Conservation (phyloP, 352 stramenopile species). For the Phytopythium chamaehyphon region DNA sequence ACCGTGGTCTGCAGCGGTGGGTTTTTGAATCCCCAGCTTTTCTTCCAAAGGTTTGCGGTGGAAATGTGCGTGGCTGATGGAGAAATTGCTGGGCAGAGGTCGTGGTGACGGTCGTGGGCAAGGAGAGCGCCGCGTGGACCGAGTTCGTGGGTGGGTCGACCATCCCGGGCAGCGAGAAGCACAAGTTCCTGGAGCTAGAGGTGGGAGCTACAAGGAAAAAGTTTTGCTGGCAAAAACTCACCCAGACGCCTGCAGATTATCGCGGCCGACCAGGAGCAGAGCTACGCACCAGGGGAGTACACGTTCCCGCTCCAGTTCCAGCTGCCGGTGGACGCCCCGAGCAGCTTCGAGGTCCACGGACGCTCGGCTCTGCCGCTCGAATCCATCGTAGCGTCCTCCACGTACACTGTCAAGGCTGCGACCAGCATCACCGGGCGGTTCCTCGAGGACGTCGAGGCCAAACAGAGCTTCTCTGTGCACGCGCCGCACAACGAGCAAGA, state of each 20-base stretch:
- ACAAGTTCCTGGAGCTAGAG: conserved; percentile 5
- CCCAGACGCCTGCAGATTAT: too few species aligned
- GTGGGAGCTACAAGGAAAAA: too few species aligned
- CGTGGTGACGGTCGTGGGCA: conserved; percentile 20
- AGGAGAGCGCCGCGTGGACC: conserved; percentile 29
- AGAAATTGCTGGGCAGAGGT: conserved; percentile 8
- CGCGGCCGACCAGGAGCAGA: conserved; percentile 25
- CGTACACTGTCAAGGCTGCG: conserved; percentile 16
- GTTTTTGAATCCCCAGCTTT: too few species aligned
- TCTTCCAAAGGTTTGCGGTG: too few species aligned
- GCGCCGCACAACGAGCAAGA: background rate
- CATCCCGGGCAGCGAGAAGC: conserved; percentile 3
- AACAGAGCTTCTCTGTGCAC: conserved; percentile 2
- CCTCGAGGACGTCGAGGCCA: conserved; percentile 5
- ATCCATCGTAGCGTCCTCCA: conserved; percentile 22
- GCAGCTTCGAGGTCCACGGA: conserved; percentile 16
- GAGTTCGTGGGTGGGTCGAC: conserved; percentile 11
- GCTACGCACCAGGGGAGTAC: conserved; percentile 40
- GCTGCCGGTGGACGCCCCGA: conserved; percentile 11
- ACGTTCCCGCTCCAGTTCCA: conserved; percentile 18
- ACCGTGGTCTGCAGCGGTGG: conserved; percentile 28
- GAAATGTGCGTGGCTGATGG: too few species aligned
- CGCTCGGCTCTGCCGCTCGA: conserved; percentile 15
- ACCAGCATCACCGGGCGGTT: conserved; percentile 1
- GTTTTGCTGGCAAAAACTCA: too few species aligned